phyloP scores from a whole-genome alignment of 345 rosid genomes.

The Bruguiera sexangula region DNA sequence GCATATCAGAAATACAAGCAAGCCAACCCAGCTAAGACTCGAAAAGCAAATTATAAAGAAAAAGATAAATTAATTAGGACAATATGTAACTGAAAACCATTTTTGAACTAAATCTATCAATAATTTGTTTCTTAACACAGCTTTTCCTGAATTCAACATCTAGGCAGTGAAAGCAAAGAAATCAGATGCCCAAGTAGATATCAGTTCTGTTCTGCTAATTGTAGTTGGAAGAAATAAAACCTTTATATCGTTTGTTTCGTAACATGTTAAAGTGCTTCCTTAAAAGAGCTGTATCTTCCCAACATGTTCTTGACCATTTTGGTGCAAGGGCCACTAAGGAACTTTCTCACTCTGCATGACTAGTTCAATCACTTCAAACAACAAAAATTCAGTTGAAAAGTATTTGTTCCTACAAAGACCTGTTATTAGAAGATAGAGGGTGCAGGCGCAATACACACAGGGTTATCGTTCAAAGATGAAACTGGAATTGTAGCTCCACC shows the following conservation, averaged over 20 bases:
- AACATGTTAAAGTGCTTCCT: constrained; percentile 61
- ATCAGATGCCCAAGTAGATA: not conserved
- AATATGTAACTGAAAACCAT: too few relatives aligned
- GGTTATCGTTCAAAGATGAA: constrained; percentile 62
- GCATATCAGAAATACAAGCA: constrained; percentile 19
- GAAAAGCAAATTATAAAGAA: too few relatives aligned
- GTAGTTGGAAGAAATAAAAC: constrained; percentile 29
- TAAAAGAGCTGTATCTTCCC: constrained; percentile 88
- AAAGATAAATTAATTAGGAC: too few relatives aligned
- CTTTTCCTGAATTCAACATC: constrained; percentile 61
- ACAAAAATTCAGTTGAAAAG: not conserved
- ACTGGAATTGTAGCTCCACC: constrained; percentile 68
- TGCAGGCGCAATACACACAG: constrained; percentile 38
- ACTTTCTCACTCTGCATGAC: constrained; percentile 60
- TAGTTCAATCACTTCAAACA: not conserved
- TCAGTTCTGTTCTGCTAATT: constrained; percentile 4
- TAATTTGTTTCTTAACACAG: constrained; percentile 46
- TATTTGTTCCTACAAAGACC: not conserved
- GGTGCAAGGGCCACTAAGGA: constrained; percentile 84
- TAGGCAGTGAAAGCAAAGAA: constrained; percentile 41
- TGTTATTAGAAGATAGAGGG: constrained; percentile 8
- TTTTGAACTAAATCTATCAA: not conserved
- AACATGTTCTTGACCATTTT: constrained; percentile 84
- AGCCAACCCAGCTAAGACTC: constrained; percentile 21
- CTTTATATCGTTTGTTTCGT: constrained; percentile 71